Evolutionary conservation across 768 basidiomycete genomes (phyloP), one percentile per base, ranked within the genome.

Genomic region (Russula sp.): DNA sequence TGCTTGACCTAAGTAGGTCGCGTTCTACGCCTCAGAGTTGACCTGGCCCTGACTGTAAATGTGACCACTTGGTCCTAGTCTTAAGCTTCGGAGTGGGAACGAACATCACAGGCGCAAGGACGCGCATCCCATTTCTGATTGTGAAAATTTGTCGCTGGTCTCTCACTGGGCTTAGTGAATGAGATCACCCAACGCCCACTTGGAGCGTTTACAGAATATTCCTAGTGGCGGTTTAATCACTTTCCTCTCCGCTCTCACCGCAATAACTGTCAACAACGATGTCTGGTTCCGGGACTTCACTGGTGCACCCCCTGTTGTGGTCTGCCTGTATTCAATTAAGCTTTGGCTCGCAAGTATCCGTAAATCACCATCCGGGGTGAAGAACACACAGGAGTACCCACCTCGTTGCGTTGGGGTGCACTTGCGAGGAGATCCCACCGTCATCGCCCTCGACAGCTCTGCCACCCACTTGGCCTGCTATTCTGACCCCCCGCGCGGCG

Each of bases 211-310:
- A 59, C 55, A 31, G 10, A 22, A 59, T 39, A 4, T 34, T 27
- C 40, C 20, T 20, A 66, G 67, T 63, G 35, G 20, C 57, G 34
- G 37, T 49, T 11, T 66, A 68, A 18, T 68, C 45, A 32, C 61
- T 18, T 52, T 20, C 7, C 34, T 55, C 16, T 55, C 65, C 22
- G 55, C 63, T 47, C 22, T 64, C 20, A 59, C 66, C 3, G 67
- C 65, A 22, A 20, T 31, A 31, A 66, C 62, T 1, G 47, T 68
- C n/a, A 65, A 68, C 40, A 61, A 55, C 22, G 65, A 68, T 8
- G 65, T 68, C 50, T 68, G 67, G 67, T 66, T 66, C 55, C 62
- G 67, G 32, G 65, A 66, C 35, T 59, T 68, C 52, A 47, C 65
- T 27, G 56, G 56, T 13, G 66, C 65, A n/a, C 62, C 67, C 16